These are phyloP conservation scores for Sanghuangporus sanghuang DNA, from an alignment of 1,284 basidiomycete genomes.

Conservation along the genomic window DNA sequence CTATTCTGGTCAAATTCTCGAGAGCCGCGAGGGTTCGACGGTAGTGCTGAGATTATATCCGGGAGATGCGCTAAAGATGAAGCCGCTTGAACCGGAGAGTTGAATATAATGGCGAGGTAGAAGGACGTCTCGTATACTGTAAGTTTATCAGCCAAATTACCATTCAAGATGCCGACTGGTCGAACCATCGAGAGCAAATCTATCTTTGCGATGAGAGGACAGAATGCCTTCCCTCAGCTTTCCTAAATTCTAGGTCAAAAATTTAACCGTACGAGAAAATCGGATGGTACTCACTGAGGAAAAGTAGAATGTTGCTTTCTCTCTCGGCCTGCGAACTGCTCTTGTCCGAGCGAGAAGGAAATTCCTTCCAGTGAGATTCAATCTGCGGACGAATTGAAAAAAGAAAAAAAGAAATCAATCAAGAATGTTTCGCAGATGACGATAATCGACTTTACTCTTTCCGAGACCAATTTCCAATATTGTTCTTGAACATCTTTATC, in stretches of 20 bases:
- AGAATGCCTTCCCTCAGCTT: slow-evolving; percentile 14
- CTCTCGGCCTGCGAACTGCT: background rate
- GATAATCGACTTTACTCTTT: background rate
- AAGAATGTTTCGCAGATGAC: background rate
- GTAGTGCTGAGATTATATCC: background rate
- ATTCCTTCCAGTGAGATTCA: slow-evolving; percentile 3
- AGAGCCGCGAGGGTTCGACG: background rate
- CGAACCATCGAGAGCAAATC: slow-evolving; percentile 12
- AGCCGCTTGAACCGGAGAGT: slow-evolving; percentile 4
- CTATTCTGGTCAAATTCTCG: background rate
- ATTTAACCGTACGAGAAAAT: background rate
- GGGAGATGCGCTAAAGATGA: slow-evolving; percentile 7
- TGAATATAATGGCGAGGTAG: slow-evolving; percentile 13
- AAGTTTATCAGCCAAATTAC: background rate
- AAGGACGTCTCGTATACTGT: slow-evolving; percentile 16
- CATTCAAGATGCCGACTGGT: background rate
- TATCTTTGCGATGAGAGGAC: slow-evolving; percentile 7
- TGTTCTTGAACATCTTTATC: slow-evolving; percentile 3
- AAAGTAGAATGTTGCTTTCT: slow-evolving; percentile 12
- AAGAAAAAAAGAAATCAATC: background rate
- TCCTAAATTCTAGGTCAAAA: background rate
- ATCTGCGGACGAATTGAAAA: background rate
- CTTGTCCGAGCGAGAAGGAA: background rate
- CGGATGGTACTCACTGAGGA: background rate
- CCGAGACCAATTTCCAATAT: slow-evolving; percentile 13